Percentiles rank a stretch among this genome's conserved stretches.
Conservation (phyloP, 2,329 filamentous ascomycete species). For the Aspergillus sp. region DNA sequence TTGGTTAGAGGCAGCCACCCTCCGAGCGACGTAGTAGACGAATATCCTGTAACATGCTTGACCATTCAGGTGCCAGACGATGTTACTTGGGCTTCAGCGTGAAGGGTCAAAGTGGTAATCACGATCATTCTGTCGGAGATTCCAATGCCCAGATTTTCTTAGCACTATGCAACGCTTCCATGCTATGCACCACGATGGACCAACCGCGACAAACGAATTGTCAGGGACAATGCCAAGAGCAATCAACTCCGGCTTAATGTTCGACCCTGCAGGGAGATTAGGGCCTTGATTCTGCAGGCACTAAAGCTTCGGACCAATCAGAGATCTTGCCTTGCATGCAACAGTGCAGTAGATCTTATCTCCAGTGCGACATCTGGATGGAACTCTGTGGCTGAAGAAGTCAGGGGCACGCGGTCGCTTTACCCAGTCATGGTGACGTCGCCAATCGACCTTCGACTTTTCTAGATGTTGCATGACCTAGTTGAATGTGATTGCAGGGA, state of each 20-base stretch:
- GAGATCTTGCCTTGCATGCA: background rate
- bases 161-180: background rate
- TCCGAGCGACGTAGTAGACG: background rate
- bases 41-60: background rate
- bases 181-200: background rate
- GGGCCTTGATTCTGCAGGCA: background rate
- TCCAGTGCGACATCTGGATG: background rate
- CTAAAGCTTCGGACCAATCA: background rate
- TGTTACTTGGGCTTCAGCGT: background rate
- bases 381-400: background rate
- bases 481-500: background rate
- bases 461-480: background rate
- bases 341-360: background rate
- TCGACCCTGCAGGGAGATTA: background rate
- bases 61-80: background rate
- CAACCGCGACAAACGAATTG: background rate
- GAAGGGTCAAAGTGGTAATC: background rate
- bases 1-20: background rate
- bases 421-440: background rate
- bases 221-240: background rate
- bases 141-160: background rate
- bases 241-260: too few relatives aligned
- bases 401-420: background rate
- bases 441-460: background rate
- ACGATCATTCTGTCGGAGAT: background rate